Conservation (phyloP, 2,329 filamentous ascomycete genomes). For the Simplicillium aogashimaense region DNA sequence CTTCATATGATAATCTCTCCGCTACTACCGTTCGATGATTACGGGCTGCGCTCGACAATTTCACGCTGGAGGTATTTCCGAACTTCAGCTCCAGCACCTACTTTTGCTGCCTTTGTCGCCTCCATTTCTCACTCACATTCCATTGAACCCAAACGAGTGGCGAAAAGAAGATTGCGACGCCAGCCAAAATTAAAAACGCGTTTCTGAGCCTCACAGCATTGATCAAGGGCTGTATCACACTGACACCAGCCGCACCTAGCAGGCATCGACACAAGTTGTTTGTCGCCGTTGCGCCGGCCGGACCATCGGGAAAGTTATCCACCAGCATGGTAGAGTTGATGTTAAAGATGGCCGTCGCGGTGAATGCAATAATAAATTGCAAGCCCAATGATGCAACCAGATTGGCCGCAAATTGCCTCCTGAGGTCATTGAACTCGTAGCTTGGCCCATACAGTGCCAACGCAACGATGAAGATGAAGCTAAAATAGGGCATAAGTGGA, state of each 20-base stretch:
- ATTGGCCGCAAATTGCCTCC: slow-evolving; percentile 21
- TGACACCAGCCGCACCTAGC: slow-evolving; percentile 43
- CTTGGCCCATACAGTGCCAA: slow-evolving; percentile 24
- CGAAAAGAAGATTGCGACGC: not conserved
- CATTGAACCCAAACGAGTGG: slow-evolving; percentile 5
- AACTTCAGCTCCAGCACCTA: not conserved
- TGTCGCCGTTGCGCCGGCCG: slow-evolving; percentile 43
- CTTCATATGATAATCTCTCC: too few species aligned
- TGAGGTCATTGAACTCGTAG: slow-evolving; percentile 8
- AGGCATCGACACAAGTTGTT: slow-evolving; percentile 47
- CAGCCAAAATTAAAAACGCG: slow-evolving; percentile 2
- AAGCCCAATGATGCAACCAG: slow-evolving; percentile 39
- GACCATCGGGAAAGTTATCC: slow-evolving; percentile 42
- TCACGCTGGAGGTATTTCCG: too few species aligned
- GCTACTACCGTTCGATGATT: too few species aligned
- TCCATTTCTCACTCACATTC: slow-evolving; percentile 3
- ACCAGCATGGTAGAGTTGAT: slow-evolving; percentile 41
- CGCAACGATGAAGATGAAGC: slow-evolving; percentile 29
- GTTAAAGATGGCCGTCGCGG: slow-evolving; percentile 34
- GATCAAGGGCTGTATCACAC: slow-evolving; percentile 41
- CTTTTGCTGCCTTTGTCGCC: slow-evolving; percentile 1
- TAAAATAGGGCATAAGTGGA: slow-evolving; percentile 40
- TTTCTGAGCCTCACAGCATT: slow-evolving; percentile 12
- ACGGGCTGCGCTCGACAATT: too few species aligned
- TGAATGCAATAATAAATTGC: slow-evolving; percentile 24